A percentile compares a stretch with the other conserved stretches of the same genome.
phyloP scores from a whole-genome alignment of 495 filamentous ascomycete species.

The Evansstolkia leycettana region DNA sequence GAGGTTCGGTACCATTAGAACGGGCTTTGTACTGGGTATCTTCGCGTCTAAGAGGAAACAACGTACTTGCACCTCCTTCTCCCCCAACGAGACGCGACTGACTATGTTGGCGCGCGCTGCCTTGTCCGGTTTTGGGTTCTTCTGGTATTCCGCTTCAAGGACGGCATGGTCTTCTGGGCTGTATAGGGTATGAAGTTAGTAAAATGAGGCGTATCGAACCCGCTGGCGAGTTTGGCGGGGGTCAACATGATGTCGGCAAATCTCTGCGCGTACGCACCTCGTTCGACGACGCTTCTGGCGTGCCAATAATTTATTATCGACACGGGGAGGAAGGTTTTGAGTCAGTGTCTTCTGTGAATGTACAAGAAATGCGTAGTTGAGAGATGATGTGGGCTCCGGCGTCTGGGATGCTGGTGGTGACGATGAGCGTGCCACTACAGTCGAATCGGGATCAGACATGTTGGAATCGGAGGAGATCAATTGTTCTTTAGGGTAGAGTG shows the following conservation, averaged over 20 bases:
- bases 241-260: conserved; percentile 1
- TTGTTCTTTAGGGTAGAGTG: too few relatives aligned
- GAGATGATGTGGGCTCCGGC: conserved; percentile 21
- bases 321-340: conserved; percentile 46
- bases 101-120: conserved; percentile 72
- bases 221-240: neutral
- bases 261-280: conserved; percentile 29
- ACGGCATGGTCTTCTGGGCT: conserved; percentile 83
- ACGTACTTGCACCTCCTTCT: conserved; percentile 95
- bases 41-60: conserved; percentile 9
- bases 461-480: conserved; percentile 2
- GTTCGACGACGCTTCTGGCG: conserved; percentile 61
- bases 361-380: conserved; percentile 52
- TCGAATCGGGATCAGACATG: conserved; percentile 28
- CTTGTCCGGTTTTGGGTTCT: conserved; percentile 89
- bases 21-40: conserved; percentile 2
- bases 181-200: conserved; percentile 9
- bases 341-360: conserved; percentile 56
- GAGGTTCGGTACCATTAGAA: conserved; percentile 6
- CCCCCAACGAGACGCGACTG: conserved; percentile 73
- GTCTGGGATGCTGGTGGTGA: conserved; percentile 24
- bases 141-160: conserved; percentile 76
- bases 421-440: conserved; percentile 19
- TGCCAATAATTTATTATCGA: conserved; percentile 55
- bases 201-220: neutral